phyloP scores from a whole-genome alignment of 163 green algal species.

The Trebouxiophyceae sp. region DNA sequence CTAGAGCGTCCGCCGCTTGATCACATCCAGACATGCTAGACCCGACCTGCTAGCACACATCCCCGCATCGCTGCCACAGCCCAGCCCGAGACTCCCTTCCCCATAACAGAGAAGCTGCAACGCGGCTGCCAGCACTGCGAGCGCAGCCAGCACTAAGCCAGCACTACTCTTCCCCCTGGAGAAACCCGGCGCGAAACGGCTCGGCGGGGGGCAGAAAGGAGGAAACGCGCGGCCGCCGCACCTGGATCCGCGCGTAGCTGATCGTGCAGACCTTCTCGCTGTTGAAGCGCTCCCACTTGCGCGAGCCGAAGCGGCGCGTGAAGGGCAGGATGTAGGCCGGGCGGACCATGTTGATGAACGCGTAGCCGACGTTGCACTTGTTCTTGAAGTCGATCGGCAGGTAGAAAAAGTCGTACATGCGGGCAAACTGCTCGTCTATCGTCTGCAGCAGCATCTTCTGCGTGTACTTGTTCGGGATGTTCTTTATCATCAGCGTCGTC shows the following conservation, averaged over 20 bases:
- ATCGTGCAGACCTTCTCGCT: slow-evolving; percentile 91
- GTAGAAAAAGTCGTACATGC: slow-evolving; percentile 99
- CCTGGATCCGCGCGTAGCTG: slow-evolving; percentile 90
- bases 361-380: slow-evolving; percentile 99
- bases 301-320: slow-evolving; percentile 80
- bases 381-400: slow-evolving; percentile 99
- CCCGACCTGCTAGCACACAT: no score
- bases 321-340: slow-evolving; percentile 77
- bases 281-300: slow-evolving; percentile 97
- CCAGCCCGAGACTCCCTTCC: no score
- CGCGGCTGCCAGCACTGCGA: no score
- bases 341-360: slow-evolving; percentile 97
- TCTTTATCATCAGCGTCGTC: slow-evolving; percentile 99
- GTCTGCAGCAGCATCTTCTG: slow-evolving; percentile 95
- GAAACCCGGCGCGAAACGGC: no score
- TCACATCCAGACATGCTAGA: no score
- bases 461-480: slow-evolving; percentile 99
- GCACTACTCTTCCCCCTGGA: no score
- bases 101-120: no score
- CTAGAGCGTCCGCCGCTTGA: no score
- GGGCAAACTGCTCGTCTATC: slow-evolving; percentile 79
- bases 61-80: no score
- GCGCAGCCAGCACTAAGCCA: no score
- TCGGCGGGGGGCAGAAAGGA: no score
- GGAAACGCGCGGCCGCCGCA: not conserved